Conservation (phyloP, 148 eudicot genomes). For the Vaccinium corymbosum region DNA sequence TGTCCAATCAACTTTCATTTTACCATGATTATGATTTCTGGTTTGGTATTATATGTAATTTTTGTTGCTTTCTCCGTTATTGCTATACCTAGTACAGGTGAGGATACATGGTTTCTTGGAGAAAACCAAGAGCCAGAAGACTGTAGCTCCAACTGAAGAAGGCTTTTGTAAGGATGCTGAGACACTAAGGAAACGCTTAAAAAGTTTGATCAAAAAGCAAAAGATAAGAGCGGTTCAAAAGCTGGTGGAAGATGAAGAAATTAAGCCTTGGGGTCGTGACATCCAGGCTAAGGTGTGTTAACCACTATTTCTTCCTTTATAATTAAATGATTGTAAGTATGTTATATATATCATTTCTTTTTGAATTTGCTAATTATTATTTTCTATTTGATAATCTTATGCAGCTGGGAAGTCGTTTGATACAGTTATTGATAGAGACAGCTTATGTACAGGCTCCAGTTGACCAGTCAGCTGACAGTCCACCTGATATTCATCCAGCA, state of each 20-base stretch:
- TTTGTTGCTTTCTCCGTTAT: background rate
- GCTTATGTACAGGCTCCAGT: slow-evolving; percentile 76
- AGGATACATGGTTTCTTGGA: slow-evolving; percentile 75
- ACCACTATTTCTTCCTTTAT: slow-evolving; percentile 5
- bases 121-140: slow-evolving; percentile 53
- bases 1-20: background rate
- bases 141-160: slow-evolving; percentile 36
- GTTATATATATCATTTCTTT: background rate
- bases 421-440: slow-evolving; percentile 71
- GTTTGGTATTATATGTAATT: background rate
- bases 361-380: slow-evolving; percentile 13
- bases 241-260: slow-evolving; percentile 60
- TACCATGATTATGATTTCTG: background rate
- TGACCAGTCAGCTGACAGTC: slow-evolving; percentile 56
- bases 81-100: slow-evolving; percentile 38
- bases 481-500: slow-evolving; percentile 89
- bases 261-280: slow-evolving; percentile 72
- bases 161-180: slow-evolving; percentile 49
- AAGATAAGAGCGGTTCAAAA: slow-evolving; percentile 56
- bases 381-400: slow-evolving; percentile 23
- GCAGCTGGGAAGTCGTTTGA: slow-evolving; percentile 85
- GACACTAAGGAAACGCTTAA: slow-evolving; percentile 64
- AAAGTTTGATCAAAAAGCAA: slow-evolving; percentile 59
- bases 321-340: background rate
- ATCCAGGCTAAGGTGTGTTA: slow-evolving; percentile 74